Evolutionary conservation across 768 basidiomycete genomes (phyloP).

Genomic region (Cubamyces lactineus): DNA sequence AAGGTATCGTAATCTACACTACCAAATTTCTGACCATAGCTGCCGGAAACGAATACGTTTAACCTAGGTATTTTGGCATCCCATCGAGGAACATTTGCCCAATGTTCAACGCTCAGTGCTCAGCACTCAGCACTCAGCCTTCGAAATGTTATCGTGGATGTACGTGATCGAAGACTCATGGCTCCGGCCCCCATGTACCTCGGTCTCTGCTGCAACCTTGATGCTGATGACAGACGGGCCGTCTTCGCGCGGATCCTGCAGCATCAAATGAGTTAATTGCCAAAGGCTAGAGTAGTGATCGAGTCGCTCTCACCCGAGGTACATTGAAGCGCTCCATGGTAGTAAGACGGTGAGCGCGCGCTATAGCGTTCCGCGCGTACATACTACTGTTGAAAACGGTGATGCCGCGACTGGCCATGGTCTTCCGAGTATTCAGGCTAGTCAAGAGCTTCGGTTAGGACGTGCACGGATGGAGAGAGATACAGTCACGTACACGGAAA

Average conservation of each 20-base stretch:
- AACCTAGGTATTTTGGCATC: too few relatives aligned
- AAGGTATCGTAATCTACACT: too few relatives aligned
- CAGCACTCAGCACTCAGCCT: too few relatives aligned
- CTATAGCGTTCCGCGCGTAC: neutral
- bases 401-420: slow-evolving; percentile 3
- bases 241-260: neutral
- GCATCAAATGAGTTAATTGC: neutral
- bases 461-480: too few relatives aligned
- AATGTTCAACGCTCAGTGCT: too few relatives aligned
- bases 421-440: slow-evolving; percentile 10
- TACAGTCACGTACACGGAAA: neutral
- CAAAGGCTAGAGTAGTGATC: too few relatives aligned
- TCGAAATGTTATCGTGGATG: too few relatives aligned
- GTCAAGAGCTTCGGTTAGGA: too few relatives aligned
- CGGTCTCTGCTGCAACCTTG: neutral
- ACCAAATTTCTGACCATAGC: too few relatives aligned
- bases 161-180: too few relatives aligned
- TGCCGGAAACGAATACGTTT: too few relatives aligned
- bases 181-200: neutral
- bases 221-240: neutral
- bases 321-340: slow-evolving; percentile 1
- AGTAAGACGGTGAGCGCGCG: neutral
- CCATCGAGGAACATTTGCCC: too few relatives aligned
- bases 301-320: neutral
- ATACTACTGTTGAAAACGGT: slow-evolving; percentile 2